Evolutionary conservation across 1,284 basidiomycete species (phyloP), one percentile per base, ranked within the genome.

Genomic region (Irpex lacteus): DNA sequence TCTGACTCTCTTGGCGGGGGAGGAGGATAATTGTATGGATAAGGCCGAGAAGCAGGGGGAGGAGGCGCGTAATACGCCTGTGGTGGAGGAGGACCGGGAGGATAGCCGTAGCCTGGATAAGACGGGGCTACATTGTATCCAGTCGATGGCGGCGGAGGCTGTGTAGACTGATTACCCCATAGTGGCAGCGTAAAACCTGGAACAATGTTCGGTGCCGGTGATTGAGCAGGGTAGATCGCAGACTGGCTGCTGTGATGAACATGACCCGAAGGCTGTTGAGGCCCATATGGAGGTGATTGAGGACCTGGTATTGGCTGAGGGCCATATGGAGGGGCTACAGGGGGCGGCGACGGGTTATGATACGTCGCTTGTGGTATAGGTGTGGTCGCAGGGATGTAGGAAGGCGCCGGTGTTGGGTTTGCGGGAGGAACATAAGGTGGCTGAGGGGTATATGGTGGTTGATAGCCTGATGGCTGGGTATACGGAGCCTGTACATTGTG

Each of bases 1-100:
- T 67, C 64, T 5, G 61, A 60, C 13, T 68, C 67, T 18, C 62
- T 64, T 32, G 65, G 65, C 8, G 65, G 61, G 13, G 67, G 65
- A 34, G 65, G 61, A 19, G 67, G 65, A 34, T 68, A 66, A 52
- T 65, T 65, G 63, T 69, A 67, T 34, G 67, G 63, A 50, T 68
- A 66, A 7, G 66, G 65, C n/a, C 65, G 68, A 13, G n/a, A 32
- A 1, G 53, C 18, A 1, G 44, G 65, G 5, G 63, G 58, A 9
- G 63, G 58, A 9, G 59, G 53, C 11, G 63, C 56, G 37, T 53
- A 15, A 40, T 36, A 58, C 9, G 62, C 19, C 19, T 60, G 50
- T n/a, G 64, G 64, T 2, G 60, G 61, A 3, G 62, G 62, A 55
- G 37, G 60, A 59, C 37, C n/a, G 54, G 44, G 54, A 13, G 60